Percentiles rank a stretch among this genome's conserved stretches.
These are phyloP conservation scores for Colletotrichum musae DNA, from an alignment of 2,329 filamentous ascomycete species.

Conservation along the genomic window DNA sequence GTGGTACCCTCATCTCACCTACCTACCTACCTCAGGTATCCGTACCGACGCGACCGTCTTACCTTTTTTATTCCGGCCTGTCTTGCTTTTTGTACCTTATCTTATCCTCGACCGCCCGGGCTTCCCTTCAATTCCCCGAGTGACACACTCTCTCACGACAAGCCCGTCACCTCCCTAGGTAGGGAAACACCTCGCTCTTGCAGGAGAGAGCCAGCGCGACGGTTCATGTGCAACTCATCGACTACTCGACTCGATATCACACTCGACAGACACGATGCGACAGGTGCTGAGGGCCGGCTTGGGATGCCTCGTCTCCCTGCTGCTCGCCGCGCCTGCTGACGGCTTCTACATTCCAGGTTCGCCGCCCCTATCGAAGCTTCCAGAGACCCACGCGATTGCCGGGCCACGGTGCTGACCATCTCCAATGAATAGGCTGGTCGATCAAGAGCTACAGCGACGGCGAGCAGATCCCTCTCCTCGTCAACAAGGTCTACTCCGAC, in stretches of 20 bases:
- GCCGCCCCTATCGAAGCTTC: constrained; percentile 43
- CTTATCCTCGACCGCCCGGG: constrained; percentile 14
- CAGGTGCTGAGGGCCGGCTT: constrained; percentile 55
- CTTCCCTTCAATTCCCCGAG: constrained; percentile 24
- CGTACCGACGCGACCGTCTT: constrained; percentile 27
- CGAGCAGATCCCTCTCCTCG: constrained; percentile 85
- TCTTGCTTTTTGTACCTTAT: neutral
- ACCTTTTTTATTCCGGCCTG: constrained; percentile 21
- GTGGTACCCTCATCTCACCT: no score
- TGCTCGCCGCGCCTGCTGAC: constrained; percentile 59
- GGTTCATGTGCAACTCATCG: constrained; percentile 7
- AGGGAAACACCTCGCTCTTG: neutral
- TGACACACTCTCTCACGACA: neutral
- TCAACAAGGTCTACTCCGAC: constrained; percentile 94
- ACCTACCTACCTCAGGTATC: neutral
- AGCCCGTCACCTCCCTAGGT: neutral
- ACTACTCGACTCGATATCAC: constrained; percentile 10
- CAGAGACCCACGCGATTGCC: neutral
- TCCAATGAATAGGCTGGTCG: constrained; percentile 75
- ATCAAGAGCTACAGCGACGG: constrained; percentile 83
- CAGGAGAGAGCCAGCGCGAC: neutral
- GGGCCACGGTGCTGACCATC: constrained; percentile 32
- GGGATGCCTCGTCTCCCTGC: constrained; percentile 59
- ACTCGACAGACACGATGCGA: constrained; percentile 42
- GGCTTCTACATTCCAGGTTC: constrained; percentile 91